Evolutionary conservation across 2,329 filamentous ascomycete genomes (phyloP), one percentile per base, ranked within the genome.

Genomic region (Penicillium olsonii): DNA sequence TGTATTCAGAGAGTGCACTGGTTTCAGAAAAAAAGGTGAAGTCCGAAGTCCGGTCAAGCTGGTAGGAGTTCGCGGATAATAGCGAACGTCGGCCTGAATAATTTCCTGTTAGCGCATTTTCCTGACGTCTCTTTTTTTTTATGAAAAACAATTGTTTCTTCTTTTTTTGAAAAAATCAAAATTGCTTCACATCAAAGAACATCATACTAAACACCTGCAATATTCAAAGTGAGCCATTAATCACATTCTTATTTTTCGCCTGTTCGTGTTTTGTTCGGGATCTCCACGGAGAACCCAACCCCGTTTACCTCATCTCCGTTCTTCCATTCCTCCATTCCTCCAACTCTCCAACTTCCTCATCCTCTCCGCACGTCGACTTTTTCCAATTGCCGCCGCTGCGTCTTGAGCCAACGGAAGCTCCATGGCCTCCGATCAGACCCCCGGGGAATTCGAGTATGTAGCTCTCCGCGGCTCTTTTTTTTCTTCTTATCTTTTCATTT

Each of bases 371-470:
- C 44, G 48, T 31, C 27, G 27, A 14, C 5, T 35, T 48, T 15
- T 40, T 45, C 29, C 37, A 58, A 37, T 53, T 50, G 65, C 66
- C 61, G 61, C 64, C 59, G 66, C 69, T 69, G 64, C 63, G 60
- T 54, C 57, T 59, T 51, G 62, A 68, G 63, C 62, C 65, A 61
- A 56, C 53, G 45, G 55, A 48, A 67, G 67, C 65, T 69, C 62
- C 59, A 75, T 75, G 72, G 72, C 71, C 59, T 53, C 69, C 55
- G 72, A 75, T 56, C 68, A 73, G 48, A 64, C 74, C 46, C 63
- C 69, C 44, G 72, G 61, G 58, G 75, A 77, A 63, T 77, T 66
- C 55, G 75, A 77, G 73, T 77, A 72, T 56, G 73, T 71, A 38
- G 9, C 38, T 43, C 47, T 31, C 47, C 33, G 22, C 35, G 31